These are phyloP conservation scores for Trichoderma semiorbis DNA, from an alignment of 2,329 filamentous ascomycete species.

Conservation along the genomic window DNA sequence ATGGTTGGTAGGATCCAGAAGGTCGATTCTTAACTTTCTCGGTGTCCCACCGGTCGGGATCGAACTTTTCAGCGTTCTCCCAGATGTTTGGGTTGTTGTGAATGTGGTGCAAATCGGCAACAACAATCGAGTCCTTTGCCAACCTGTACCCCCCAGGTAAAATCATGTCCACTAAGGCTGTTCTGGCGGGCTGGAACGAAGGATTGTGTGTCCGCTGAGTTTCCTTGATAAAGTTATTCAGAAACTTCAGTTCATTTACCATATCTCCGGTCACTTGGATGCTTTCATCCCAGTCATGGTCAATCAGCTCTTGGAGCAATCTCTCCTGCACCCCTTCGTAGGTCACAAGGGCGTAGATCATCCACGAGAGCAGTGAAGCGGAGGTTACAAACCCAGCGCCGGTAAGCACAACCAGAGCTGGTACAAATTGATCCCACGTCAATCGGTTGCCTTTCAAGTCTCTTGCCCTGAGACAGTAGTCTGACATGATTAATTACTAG, in stretches of 20 bases:
- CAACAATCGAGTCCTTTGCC: slow-evolving; percentile 49
- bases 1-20: slow-evolving; percentile 54
- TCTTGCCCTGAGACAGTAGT: slow-evolving; percentile 51
- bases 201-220: slow-evolving; percentile 58
- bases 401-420: slow-evolving; percentile 46
- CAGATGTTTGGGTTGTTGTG: slow-evolving; percentile 53
- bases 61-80: slow-evolving; percentile 56
- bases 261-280: slow-evolving; percentile 46
- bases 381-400: slow-evolving; percentile 61
- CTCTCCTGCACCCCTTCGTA: slow-evolving; percentile 55
- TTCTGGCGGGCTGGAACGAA: slow-evolving; percentile 58
- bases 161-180: slow-evolving; percentile 51
- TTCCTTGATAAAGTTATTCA: slow-evolving; percentile 60
- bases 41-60: slow-evolving; percentile 56
- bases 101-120: slow-evolving; percentile 49
- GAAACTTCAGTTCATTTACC: slow-evolving; percentile 46
- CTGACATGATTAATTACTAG: slow-evolving; percentile 24
- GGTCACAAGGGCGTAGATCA: slow-evolving; percentile 49
- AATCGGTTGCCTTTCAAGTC: slow-evolving; percentile 54
- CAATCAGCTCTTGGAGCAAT: slow-evolving; percentile 55
- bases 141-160: slow-evolving; percentile 58
- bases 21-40: slow-evolving; percentile 50
- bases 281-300: slow-evolving; percentile 42
- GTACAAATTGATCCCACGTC: slow-evolving; percentile 30
- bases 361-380: slow-evolving; percentile 55